Evolutionary conservation across 73 alveolate species (phyloP).

Genomic region (Breviolum minutum): DNA sequence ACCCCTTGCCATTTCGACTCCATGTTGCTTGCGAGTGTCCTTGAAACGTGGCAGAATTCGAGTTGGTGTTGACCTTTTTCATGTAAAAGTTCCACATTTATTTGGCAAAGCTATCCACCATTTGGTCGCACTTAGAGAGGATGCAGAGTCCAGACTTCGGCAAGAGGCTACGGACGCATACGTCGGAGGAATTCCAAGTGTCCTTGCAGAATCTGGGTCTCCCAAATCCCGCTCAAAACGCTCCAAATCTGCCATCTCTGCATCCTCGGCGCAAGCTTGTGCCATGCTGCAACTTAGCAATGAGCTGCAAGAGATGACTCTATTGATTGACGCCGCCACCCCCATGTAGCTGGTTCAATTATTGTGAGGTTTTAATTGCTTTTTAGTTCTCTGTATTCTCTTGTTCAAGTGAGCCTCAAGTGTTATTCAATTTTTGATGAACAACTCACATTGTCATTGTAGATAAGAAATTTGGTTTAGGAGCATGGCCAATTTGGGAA

Average conservation of each 20-base stretch:
- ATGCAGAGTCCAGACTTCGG: conserved; percentile 11
- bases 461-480: too few species aligned
- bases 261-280: not conserved
- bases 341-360: not conserved
- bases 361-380: too few species aligned
- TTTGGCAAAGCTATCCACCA: conserved; percentile 19
- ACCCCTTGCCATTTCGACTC: not conserved
- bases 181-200: not conserved
- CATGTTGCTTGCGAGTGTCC: conserved; percentile 23
- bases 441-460: too few species aligned
- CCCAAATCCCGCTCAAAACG: not conserved
- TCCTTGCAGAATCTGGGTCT: not conserved
- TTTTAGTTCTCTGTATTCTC: too few species aligned
- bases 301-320: conserved; percentile 44
- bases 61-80: conserved; percentile 45
- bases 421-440: too few species aligned
- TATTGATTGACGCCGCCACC: conserved; percentile 25
- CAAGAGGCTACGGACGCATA: not conserved
- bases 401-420: too few species aligned
- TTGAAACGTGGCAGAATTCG: conserved; percentile 30
- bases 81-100: conserved; percentile 23
- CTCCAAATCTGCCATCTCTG: not conserved
- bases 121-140: conserved; percentile 15
- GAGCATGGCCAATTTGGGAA: too few species aligned
- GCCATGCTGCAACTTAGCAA: conserved; percentile 24